A percentile compares a stretch with the other conserved stretches of the same genome.
phyloP scores from a whole-genome alignment of 2,329 filamentous ascomycete species.

The Xylariaceae sp. region DNA sequence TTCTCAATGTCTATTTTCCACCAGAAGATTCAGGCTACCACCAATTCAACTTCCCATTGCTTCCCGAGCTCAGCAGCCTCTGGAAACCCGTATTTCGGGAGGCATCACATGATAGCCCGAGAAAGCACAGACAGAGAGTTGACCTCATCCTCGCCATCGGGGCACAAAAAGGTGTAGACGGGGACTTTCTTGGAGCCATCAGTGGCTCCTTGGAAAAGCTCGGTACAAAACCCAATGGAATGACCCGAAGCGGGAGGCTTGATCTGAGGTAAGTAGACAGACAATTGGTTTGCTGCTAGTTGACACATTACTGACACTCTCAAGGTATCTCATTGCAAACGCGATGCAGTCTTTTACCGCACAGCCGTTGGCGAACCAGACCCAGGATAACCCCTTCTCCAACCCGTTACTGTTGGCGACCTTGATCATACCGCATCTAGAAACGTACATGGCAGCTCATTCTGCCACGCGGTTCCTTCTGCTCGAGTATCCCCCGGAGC shows the following conservation, averaged over 20 bases:
- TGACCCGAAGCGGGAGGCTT: conserved; percentile 57
- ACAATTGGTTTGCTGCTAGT: neutral
- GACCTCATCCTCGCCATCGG: conserved; percentile 65
- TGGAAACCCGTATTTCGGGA: conserved; percentile 58
- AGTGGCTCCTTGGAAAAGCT: conserved; percentile 57
- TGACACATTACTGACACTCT: conserved; percentile 4
- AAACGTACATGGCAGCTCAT: conserved; percentile 60
- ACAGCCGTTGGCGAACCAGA: conserved; percentile 53
- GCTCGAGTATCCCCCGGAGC: conserved; percentile 60
- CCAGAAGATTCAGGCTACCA: conserved; percentile 49
- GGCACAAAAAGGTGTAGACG: conserved; percentile 56
- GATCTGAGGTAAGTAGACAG: conserved; percentile 55
- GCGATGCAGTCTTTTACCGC: conserved; percentile 62
- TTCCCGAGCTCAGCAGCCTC: conserved; percentile 52
- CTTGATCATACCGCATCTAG: conserved; percentile 62
- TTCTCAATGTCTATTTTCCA: conserved; percentile 56
- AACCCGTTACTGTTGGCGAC: conserved; percentile 59
- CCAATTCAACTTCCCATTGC: conserved; percentile 51
- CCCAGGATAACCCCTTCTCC: conserved; percentile 56
- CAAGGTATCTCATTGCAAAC: conserved; percentile 59
- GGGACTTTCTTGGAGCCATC: conserved; percentile 51
- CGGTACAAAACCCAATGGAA: conserved; percentile 52
- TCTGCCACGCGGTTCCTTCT: conserved; percentile 58
- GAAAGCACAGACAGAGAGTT: conserved; percentile 44
- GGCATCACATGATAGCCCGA: conserved; percentile 33